Evolutionary conservation across 305 asterid genomes (phyloP), one percentile per base, ranked within the genome.

Genomic region (Fraxinus baroniana): DNA sequence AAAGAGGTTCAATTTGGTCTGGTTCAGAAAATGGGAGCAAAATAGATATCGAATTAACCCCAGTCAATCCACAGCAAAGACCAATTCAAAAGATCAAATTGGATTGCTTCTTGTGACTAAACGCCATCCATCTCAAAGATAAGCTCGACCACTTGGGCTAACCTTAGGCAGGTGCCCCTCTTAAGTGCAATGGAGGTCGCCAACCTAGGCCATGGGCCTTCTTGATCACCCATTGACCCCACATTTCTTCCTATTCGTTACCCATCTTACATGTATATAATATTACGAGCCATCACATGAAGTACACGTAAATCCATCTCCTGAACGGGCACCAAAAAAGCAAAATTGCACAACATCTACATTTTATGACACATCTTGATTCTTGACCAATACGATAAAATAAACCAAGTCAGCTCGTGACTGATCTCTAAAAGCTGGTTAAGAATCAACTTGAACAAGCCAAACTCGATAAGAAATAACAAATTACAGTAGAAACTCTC

Each of bases 171-270:
- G 49, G 64, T 86, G 28, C 85, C 85, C 88, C 81, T 80, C 80
- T 88, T 0, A 39, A 78, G 85, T 90, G 91, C 90, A 85, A 87
- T 87, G 84, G 74, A 88, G 49, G 83, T 85, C 87, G 79, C 80
- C 84, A 87, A n/a, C 87, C 87, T 85, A 88, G 86, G 86, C 89
- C 84, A 85, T 87, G 82, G 73, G 62, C 79, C 80, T 85, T 77
- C 17, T 44, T 84, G 89, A 87, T 88, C 79, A 0, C 83, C 81
- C 91, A 89, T 89, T 78, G 85, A 87, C 84, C 92, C 90, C 87
- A 44, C 15, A 41, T 41, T 41, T 9, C 17, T 10, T 41, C 55
- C 55, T 46, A 46, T 10, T 46, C 10, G n/a, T 46, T 44, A 2
- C 55, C 5, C 55, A 12, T 46, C 55, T 13, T 12, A 46, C 55